Conservation (phyloP, 1,139 yeast species). For the Saccharomycopsis hybrid region DNA sequence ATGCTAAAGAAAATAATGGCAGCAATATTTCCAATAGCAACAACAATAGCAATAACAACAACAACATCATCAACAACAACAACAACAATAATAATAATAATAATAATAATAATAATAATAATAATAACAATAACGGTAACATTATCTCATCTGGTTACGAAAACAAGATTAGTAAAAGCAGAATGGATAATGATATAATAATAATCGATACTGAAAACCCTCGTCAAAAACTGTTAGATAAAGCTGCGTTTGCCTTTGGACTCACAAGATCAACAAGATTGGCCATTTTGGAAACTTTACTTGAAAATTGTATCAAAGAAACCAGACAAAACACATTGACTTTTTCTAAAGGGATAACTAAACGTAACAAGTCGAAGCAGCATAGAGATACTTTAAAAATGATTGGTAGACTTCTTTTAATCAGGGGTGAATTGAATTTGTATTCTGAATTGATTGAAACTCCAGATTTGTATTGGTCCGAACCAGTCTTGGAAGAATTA, state of each 20-base stretch:
- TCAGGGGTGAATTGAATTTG: conserved; percentile 75
- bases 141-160: no score
- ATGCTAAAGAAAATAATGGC: conserved; percentile 3
- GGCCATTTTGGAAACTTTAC: conserved; percentile 65
- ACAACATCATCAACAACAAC: no score
- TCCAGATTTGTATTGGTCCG: conserved; percentile 91
- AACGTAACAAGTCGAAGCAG: conserved; percentile 40
- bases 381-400: conserved; percentile 60
- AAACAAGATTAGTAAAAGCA: no score
- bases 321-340: conserved; percentile 62
- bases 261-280: conserved; percentile 79
- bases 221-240: conserved; percentile 54
- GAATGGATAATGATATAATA: conserved; percentile 22
- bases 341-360: conserved; percentile 37
- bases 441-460: conserved; percentile 78
- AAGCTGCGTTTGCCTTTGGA: conserved; percentile 86
- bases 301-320: conserved; percentile 58
- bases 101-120: no score
- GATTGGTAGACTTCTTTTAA: conserved; percentile 66
- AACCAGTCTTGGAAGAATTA: conserved; percentile 71
- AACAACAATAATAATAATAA: no score
- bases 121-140: no score
- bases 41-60: background rate
- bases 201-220: conserved; percentile 14
- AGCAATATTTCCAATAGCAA: background rate